These are phyloP conservation scores for Xerocomus nothofagi DNA, from an alignment of 1,284 basidiomycete species.

Conservation along the genomic window DNA sequence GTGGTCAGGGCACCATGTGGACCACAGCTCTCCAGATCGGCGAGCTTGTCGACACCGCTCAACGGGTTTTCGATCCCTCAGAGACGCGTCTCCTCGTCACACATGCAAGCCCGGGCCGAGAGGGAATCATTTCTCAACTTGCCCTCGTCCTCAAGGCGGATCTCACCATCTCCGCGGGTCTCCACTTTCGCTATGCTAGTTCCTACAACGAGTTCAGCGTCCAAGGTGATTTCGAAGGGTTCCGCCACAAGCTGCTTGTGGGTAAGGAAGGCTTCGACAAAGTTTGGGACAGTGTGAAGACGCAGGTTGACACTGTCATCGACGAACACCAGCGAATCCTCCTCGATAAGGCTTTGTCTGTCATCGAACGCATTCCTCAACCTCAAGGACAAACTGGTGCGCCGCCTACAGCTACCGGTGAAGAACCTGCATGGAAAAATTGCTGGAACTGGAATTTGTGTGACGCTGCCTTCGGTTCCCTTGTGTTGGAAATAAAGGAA, in stretches of 20 bases:
- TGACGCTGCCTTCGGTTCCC: conserved; percentile 89
- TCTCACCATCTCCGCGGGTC: conserved; percentile 89
- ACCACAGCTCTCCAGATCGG: conserved; percentile 97
- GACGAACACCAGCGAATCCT: conserved; percentile 89
- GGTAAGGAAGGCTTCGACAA: conserved; percentile 86
- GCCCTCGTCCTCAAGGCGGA: conserved; percentile 92
- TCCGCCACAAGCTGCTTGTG: conserved; percentile 76
- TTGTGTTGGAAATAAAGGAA: conserved; percentile 88
- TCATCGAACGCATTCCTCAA: conserved; percentile 79
- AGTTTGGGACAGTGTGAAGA: conserved; percentile 93
- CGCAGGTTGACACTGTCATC: conserved; percentile 89
- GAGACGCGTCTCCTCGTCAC: conserved; percentile 95
- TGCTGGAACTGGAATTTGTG: conserved; percentile 99
- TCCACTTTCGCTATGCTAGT: conserved; percentile 96
- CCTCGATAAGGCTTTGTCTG: conserved; percentile 86
- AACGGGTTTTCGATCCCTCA: conserved; percentile 88
- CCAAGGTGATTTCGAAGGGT: conserved; percentile 86
- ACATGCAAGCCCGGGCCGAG: conserved; percentile 90
- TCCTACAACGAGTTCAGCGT: conserved; percentile 98
- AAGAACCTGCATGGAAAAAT: conserved; percentile 94
- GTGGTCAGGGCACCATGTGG: conserved; percentile 99
- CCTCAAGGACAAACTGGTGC: conserved; percentile 57
- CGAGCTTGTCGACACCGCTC: conserved; percentile 96
- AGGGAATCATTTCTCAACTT: conserved; percentile 91
- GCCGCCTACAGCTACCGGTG: conserved; percentile 54